A percentile compares a stretch with the other conserved stretches of the same genome.
Conservation (phyloP, 2,329 filamentous ascomycete genomes). For the Leptographium wingfieldii region DNA sequence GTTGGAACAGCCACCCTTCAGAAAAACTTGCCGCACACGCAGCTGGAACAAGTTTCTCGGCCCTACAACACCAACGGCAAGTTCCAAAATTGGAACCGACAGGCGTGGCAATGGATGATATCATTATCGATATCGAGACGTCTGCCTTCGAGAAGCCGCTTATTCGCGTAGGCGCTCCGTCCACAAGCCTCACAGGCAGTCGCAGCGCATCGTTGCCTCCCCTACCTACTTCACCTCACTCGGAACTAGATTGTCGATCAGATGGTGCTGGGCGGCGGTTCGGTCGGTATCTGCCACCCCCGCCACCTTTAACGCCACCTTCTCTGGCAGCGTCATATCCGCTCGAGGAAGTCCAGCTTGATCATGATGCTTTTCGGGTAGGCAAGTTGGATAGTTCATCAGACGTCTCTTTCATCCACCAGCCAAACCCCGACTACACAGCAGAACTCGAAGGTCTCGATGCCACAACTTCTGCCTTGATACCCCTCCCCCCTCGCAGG, state of each 20-base stretch:
- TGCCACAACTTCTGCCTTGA: constrained; percentile 1
- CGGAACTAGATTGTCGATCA: background rate
- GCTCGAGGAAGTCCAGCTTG: constrained; percentile 26
- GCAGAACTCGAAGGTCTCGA: constrained; percentile 12
- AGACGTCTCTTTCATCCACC: constrained; percentile 29
- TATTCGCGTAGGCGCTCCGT: background rate
- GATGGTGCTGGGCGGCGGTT: background rate
- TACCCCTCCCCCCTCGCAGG: constrained; percentile 18
- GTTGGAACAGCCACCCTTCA: background rate
- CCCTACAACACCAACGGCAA: background rate
- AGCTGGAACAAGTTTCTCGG: background rate
- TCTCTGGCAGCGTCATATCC: constrained; percentile 30
- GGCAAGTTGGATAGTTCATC: constrained; percentile 18
- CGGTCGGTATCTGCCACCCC: constrained; percentile 23
- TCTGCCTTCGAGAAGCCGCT: background rate
- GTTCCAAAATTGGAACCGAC: background rate
- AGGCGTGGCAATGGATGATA: background rate
- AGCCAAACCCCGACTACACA: constrained; percentile 36
- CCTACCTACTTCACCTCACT: background rate
- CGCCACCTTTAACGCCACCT: constrained; percentile 37
- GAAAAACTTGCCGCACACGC: background rate
- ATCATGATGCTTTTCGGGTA: constrained; percentile 20
- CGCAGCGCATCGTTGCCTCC: background rate
- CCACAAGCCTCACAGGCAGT: too few relatives aligned
- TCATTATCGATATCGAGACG: background rate